Percentiles rank a stretch among this genome's conserved stretches.
These are phyloP conservation scores for Saccharomycopsis synnaedendra DNA, from an alignment of 805 yeast species.

Conservation along the genomic window DNA sequence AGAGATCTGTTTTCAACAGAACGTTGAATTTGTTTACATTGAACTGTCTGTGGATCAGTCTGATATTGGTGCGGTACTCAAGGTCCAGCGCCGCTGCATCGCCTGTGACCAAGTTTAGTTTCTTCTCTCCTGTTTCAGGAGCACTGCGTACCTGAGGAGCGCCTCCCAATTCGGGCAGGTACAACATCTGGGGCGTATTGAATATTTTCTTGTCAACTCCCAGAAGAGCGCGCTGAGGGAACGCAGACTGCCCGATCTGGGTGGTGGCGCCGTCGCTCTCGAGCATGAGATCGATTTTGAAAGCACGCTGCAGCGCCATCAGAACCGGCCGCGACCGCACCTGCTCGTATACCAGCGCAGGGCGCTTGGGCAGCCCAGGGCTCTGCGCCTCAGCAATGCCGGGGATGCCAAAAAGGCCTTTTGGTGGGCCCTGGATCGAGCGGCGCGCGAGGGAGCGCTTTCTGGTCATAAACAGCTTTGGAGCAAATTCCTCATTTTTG, in stretches of 20 bases:
- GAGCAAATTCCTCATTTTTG: slow-evolving; percentile 9
- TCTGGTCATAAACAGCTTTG: slow-evolving; percentile 16
- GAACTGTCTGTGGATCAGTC: slow-evolving; percentile 15
- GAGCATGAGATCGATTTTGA: slow-evolving; percentile 11
- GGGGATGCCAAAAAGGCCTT: slow-evolving; percentile 5
- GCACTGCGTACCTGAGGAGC: background rate
- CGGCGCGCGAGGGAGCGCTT: slow-evolving; percentile 16
- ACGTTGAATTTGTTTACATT: slow-evolving; percentile 16
- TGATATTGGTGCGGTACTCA: slow-evolving; percentile 8
- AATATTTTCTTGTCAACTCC: slow-evolving; percentile 13
- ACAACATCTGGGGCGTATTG: slow-evolving; percentile 15
- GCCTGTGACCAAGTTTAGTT: background rate
- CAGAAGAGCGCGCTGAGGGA: slow-evolving; percentile 9
- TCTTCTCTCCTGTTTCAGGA: background rate
- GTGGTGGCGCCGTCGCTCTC: slow-evolving; percentile 8
- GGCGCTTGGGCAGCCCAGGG: slow-evolving; percentile 8
- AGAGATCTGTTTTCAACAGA: slow-evolving; percentile 13
- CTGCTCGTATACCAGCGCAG: slow-evolving; percentile 11
- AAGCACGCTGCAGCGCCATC: slow-evolving; percentile 9
- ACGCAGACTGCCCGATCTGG: slow-evolving; percentile 2
- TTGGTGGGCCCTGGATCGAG: slow-evolving; percentile 14
- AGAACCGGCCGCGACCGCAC: slow-evolving; percentile 7
- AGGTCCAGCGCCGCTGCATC: background rate
- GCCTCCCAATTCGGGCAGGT: slow-evolving; percentile 10
- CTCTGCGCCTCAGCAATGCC: background rate